A percentile compares a stretch with the other conserved stretches of the same genome.
These are phyloP conservation scores for Ogataea polymorpha DNA, from an alignment of 805 yeast species.

Conservation along the genomic window DNA sequence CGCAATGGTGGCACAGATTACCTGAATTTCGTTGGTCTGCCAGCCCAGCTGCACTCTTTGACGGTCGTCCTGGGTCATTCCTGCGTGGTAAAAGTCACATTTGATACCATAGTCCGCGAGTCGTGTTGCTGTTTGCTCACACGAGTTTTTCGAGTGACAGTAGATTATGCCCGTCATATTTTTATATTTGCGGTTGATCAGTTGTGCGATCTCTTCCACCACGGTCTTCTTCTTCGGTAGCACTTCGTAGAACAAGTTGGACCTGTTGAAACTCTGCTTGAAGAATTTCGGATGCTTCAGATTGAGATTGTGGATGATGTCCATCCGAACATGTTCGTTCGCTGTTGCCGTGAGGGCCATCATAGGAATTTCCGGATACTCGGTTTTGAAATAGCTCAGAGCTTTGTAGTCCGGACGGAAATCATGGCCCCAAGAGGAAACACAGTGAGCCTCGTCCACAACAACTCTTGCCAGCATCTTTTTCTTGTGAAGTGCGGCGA, in stretches of 20 bases:
- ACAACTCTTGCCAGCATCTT: slow-evolving; percentile 76
- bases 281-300: slow-evolving; percentile 59
- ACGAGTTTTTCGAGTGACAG: slow-evolving; percentile 85
- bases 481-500: slow-evolving; percentile 52
- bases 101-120: slow-evolving; percentile 59
- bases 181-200: slow-evolving; percentile 48
- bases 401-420: slow-evolving; percentile 94
- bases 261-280: slow-evolving; percentile 90
- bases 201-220: slow-evolving; percentile 55
- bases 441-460: slow-evolving; percentile 98
- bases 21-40: slow-evolving; percentile 70
- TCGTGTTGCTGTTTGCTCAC: slow-evolving; percentile 75
- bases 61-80: slow-evolving; percentile 81
- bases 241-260: slow-evolving; percentile 79
- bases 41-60: slow-evolving; percentile 69
- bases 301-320: slow-evolving; percentile 75
- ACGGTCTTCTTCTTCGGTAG: slow-evolving; percentile 57
- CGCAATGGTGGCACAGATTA: slow-evolving; percentile 96
- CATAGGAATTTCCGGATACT: slow-evolving; percentile 78
- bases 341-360: slow-evolving; percentile 99
- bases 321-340: slow-evolving; percentile 81
- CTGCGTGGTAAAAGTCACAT: slow-evolving; percentile 86
- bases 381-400: slow-evolving; percentile 64
- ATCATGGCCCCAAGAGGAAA: slow-evolving; percentile 98
- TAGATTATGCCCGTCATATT: slow-evolving; percentile 83